Evolutionary conservation across 2,329 filamentous ascomycete genomes (phyloP).

Genomic region (Coniosporium tulheliwenetii): DNA sequence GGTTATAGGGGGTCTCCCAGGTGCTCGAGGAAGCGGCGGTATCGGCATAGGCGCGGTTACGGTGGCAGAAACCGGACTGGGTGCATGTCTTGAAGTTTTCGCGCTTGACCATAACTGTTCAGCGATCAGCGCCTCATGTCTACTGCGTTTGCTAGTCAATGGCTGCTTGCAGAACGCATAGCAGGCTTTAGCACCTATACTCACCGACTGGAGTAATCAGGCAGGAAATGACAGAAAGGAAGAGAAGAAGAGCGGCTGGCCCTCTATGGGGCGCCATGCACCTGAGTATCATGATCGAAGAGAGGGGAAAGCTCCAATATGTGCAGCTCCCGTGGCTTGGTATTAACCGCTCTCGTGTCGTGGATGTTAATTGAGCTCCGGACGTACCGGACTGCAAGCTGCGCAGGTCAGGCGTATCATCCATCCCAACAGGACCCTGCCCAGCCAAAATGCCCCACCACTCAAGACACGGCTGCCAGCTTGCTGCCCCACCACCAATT

Average conservation of each 20-base stretch:
- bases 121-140: neutral
- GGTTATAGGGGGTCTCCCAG: conserved; percentile 69
- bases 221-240: conserved; percentile 39
- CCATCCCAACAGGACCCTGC: no score
- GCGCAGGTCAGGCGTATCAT: no score
- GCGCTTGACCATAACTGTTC: conserved; percentile 69
- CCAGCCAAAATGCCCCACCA: no score
- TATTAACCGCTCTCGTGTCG: no score
- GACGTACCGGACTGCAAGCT: no score
- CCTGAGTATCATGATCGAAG: conserved; percentile 1
- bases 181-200: conserved; percentile 10
- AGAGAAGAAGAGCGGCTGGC: conserved; percentile 46
- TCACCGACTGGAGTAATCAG: conserved; percentile 50
- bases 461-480: no score
- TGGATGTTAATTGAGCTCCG: no score
- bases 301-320: no score
- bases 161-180: conserved; percentile 2
- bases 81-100: conserved; percentile 94
- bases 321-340: no score
- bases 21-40: conserved; percentile 46
- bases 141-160: neutral
- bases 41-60: conserved; percentile 84
- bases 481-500: no score
- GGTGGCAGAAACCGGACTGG: conserved; percentile 93
- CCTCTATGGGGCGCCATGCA: conserved; percentile 38